Conservation (phyloP, 768 basidiomycete species). For the Pleurotus giganteus region DNA sequence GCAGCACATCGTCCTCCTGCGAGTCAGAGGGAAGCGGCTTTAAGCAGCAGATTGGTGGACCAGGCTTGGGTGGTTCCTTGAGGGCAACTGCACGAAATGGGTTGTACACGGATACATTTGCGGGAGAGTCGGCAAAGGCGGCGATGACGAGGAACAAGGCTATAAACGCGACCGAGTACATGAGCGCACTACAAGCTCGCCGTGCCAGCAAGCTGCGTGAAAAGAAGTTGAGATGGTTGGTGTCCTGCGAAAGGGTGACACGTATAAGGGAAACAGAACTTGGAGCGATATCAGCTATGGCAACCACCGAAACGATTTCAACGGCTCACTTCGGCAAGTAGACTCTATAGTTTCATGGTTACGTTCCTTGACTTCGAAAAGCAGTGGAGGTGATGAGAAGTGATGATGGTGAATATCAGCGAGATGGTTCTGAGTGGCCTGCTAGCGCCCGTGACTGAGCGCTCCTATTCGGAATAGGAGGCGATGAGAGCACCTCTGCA, state of each 20-base stretch:
- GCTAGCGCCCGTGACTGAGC: no score
- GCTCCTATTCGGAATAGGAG: no score
- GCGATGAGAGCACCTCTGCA: no score
- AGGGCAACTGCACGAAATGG: slow-evolving; percentile 58
- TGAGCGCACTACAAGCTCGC: background rate
- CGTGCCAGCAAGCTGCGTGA: background rate
- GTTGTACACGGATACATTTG: slow-evolving; percentile 42
- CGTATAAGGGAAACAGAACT: background rate
- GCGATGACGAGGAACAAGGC: slow-evolving; percentile 35
- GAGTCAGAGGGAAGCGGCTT: slow-evolving; percentile 45
- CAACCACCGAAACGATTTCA: no score
- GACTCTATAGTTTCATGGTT: no score
- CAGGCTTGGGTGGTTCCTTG: slow-evolving; percentile 45
- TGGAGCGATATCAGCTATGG: no score
- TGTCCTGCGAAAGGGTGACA: background rate
- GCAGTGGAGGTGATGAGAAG: no score
- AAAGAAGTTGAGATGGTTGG: no score
- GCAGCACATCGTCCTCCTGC: slow-evolving; percentile 58
- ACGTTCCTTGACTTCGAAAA: no score
- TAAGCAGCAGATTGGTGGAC: slow-evolving; percentile 68
- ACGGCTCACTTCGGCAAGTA: no score
- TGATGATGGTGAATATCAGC: no score
- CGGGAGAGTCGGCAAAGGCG: slow-evolving; percentile 28
- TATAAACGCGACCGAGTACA: background rate
- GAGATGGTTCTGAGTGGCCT: no score